Percentiles rank a stretch among this genome's conserved stretches.
These are phyloP conservation scores for Fusarium graminum DNA, from an alignment of 2,329 filamentous ascomycete genomes.

Conservation along the genomic window DNA sequence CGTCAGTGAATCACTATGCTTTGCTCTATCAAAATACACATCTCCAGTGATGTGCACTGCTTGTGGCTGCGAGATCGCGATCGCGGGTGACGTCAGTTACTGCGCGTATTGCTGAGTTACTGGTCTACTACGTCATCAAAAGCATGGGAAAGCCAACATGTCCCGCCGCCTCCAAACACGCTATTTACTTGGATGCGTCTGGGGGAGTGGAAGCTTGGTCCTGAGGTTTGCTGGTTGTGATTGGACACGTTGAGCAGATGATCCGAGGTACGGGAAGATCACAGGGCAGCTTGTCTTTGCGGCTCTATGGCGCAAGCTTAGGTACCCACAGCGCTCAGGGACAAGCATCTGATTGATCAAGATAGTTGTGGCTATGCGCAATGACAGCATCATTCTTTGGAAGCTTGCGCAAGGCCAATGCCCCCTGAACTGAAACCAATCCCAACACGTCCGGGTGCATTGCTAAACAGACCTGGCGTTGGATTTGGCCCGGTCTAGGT, in stretches of 20 bases:
- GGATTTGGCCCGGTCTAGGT: constrained; percentile 30
- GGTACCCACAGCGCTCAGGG: constrained; percentile 13
- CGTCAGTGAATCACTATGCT: not conserved
- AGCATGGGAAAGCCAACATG: constrained; percentile 26
- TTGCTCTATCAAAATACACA: constrained; percentile 22
- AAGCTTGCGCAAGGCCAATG: constrained; percentile 21
- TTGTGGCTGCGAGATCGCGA: constrained; percentile 19
- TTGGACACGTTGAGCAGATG: constrained; percentile 16
- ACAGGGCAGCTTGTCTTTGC: constrained; percentile 24
- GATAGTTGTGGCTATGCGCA: constrained; percentile 8
- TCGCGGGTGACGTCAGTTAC: constrained; percentile 36
- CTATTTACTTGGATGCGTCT: constrained; percentile 32
- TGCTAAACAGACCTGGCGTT: constrained; percentile 13
- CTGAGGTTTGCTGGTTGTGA: constrained; percentile 7
- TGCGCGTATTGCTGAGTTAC: constrained; percentile 8
- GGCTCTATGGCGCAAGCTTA: constrained; percentile 24
- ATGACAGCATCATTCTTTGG: constrained; percentile 46
- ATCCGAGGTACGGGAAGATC: constrained; percentile 35
- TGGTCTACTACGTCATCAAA: constrained; percentile 35
- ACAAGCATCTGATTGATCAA: constrained; percentile 26
- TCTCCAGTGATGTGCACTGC: constrained; percentile 8
- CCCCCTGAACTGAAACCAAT: constrained; percentile 34
- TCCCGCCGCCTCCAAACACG: constrained; percentile 21
- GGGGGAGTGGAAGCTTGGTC: constrained; percentile 21
- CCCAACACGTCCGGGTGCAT: constrained; percentile 26